Percentiles rank a stretch among this genome's conserved stretches.
These are phyloP conservation scores for Prunus fruticosa DNA, from an alignment of 306 rosid genomes.

Conservation along the genomic window DNA sequence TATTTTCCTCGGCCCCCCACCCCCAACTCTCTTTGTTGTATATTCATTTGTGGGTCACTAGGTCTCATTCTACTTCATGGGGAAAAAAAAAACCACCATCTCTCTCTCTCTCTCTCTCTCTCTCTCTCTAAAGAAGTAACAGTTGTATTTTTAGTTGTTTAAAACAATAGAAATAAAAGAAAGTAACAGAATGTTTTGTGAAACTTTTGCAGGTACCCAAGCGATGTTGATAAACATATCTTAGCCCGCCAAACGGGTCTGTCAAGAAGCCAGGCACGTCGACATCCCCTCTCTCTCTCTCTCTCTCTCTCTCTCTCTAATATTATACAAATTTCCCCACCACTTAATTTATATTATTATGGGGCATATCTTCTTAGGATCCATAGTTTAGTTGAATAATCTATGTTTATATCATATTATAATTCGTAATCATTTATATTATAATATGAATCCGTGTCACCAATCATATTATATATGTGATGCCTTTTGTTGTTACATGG, in stretches of 20 bases:
- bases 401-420: background rate
- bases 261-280: slow-evolving; percentile 97
- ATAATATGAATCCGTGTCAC: background rate
- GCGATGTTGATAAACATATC: slow-evolving; percentile 92
- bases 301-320: background rate
- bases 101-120: background rate
- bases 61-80: slow-evolving; percentile 26
- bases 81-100: background rate
- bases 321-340: slow-evolving; percentile 10
- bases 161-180: background rate
- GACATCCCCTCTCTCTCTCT: slow-evolving; percentile 4
- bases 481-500: slow-evolving; percentile 17
- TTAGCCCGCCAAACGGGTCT: slow-evolving; percentile 98
- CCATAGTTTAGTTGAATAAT: background rate
- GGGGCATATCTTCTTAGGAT: slow-evolving; percentile 33
- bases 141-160: background rate
- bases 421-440: background rate
- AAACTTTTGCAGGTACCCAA: slow-evolving; percentile 76
- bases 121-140: background rate
- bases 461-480: slow-evolving; percentile 5
- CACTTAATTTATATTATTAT: slow-evolving; percentile 5
- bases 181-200: background rate
- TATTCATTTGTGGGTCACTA: slow-evolving; percentile 23
- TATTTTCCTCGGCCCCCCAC: slow-evolving; percentile 10
- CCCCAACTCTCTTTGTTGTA: slow-evolving; percentile 15